These are phyloP conservation scores for Grammothele lineata DNA, from an alignment of 768 basidiomycete species.

Conservation along the genomic window DNA sequence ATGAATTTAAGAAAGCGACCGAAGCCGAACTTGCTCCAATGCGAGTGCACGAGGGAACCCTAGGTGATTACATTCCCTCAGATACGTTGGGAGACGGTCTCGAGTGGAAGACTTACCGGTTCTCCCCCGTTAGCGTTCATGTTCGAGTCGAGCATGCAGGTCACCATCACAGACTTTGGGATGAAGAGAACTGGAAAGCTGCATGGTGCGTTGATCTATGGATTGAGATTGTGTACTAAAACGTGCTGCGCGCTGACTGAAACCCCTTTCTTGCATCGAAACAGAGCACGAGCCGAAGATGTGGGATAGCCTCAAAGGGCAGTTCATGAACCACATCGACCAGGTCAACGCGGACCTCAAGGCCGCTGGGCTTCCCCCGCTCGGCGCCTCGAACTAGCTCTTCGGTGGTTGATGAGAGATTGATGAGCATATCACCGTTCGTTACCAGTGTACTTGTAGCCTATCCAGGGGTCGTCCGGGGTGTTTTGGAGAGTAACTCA, in stretches of 20 bases:
- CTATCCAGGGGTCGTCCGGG: too few species aligned
- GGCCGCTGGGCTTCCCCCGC: slow-evolving; percentile 19
- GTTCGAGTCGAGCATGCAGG: slow-evolving; percentile 61
- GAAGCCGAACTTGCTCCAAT: slow-evolving; percentile 48
- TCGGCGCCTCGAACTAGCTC: too few species aligned
- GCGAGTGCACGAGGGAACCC: slow-evolving; percentile 48
- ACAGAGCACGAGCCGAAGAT: slow-evolving; percentile 60
- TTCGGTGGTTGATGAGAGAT: too few species aligned
- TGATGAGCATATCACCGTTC: too few species aligned
- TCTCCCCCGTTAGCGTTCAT: slow-evolving; percentile 60
- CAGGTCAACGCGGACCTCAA: slow-evolving; percentile 40
- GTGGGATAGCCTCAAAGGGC: slow-evolving; percentile 58
- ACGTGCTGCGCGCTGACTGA: too few species aligned
- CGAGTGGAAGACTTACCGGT: not conserved
- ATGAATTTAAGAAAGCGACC: slow-evolving; percentile 54
- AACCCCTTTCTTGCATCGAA: too few species aligned
- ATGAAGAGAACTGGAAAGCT: slow-evolving; percentile 55
- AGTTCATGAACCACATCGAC: slow-evolving; percentile 55
- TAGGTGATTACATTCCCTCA: slow-evolving; percentile 33
- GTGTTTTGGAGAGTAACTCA: too few species aligned
- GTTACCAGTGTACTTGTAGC: too few species aligned
- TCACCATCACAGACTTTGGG: slow-evolving; percentile 62
- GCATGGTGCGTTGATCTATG: slow-evolving; percentile 44
- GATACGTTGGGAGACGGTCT: too few species aligned
- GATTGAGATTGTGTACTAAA: too few species aligned